Evolutionary conservation across 495 filamentous ascomycete species (phyloP).

Genomic region (Neurospora sp.): DNA sequence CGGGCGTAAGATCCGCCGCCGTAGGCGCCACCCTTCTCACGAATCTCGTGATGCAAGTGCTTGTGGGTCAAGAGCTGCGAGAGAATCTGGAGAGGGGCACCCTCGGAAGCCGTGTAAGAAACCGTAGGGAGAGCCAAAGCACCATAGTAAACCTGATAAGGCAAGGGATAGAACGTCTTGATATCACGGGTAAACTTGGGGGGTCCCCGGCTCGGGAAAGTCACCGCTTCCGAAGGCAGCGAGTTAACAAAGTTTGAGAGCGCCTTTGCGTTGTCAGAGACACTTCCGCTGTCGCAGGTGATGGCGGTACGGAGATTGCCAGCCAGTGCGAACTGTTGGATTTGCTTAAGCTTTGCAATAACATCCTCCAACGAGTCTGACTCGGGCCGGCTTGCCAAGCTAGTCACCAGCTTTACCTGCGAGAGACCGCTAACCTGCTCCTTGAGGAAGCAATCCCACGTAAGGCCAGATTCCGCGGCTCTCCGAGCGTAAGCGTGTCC

Average conservation of each 20-base stretch:
- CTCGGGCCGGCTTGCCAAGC: conserved; percentile 40
- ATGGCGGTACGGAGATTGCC: conserved; percentile 65
- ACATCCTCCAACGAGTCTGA: conserved; percentile 60
- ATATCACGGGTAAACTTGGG: conserved; percentile 32
- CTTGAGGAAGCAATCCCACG: conserved; percentile 52
- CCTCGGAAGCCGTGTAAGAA: conserved; percentile 65
- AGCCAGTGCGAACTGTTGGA: conserved; percentile 66
- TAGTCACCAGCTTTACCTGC: conserved; percentile 78
- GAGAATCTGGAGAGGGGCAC: conserved; percentile 75
- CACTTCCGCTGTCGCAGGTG: conserved; percentile 68
- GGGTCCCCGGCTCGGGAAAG: conserved; percentile 22
- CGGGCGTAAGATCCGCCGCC: conserved; percentile 81
- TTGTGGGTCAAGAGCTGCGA: conserved; percentile 94
- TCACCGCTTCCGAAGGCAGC: conserved; percentile 37
- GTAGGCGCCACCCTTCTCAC: conserved; percentile 95
- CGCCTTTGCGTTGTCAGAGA: conserved; percentile 58
- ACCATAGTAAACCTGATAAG: conserved; percentile 95
- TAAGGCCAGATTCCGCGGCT: conserved; percentile 71
- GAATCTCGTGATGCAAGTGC: conserved; percentile 92
- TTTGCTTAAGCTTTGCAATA: conserved; percentile 76
- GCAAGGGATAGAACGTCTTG: conserved; percentile 85
- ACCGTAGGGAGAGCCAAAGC: conserved; percentile 71
- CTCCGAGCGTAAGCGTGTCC: conserved; percentile 78
- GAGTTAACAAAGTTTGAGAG: conserved; percentile 60
- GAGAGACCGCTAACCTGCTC: conserved; percentile 81